Conservation (phyloP, 2,329 filamentous ascomycete species). For the Exophiala oligosperma region DNA sequence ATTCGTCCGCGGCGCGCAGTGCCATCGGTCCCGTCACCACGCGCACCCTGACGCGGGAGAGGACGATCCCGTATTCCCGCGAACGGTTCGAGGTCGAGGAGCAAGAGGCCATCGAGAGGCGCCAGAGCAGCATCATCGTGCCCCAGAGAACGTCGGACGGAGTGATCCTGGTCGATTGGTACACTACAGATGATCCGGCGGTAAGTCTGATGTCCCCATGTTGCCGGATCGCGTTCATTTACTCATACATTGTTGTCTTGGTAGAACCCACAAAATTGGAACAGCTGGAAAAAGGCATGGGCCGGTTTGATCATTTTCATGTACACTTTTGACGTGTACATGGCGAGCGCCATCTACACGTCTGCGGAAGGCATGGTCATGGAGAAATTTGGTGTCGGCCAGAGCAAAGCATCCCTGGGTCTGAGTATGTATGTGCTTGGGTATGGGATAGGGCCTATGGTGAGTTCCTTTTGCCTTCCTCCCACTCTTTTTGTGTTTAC, state of each 20-base stretch:
- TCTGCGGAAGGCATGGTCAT: slow-evolving; percentile 32
- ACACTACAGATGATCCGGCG: slow-evolving; percentile 53
- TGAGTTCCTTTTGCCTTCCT: slow-evolving; percentile 13
- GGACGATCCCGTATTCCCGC: slow-evolving; percentile 28
- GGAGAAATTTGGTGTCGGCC: slow-evolving; percentile 32
- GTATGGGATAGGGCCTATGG: slow-evolving; percentile 52
- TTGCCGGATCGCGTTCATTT: not conserved
- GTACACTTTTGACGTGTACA: slow-evolving; percentile 42
- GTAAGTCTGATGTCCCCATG: not conserved
- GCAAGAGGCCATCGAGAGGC: slow-evolving; percentile 31
- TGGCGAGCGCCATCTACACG: slow-evolving; percentile 36
- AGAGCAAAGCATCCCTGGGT: slow-evolving; percentile 33
- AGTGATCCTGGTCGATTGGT: slow-evolving; percentile 39
- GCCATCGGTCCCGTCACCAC: slow-evolving; percentile 16
- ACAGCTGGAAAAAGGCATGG: slow-evolving; percentile 32
- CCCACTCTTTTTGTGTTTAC: not conserved
- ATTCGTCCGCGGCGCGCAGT: slow-evolving; percentile 9
- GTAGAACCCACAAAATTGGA: slow-evolving; percentile 48
- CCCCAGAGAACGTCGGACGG: slow-evolving; percentile 38
- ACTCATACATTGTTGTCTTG: not conserved
- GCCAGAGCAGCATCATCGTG: slow-evolving; percentile 34
- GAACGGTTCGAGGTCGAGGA: slow-evolving; percentile 35
- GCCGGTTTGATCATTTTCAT: slow-evolving; percentile 20
- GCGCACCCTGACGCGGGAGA: slow-evolving; percentile 29
- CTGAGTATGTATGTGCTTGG: slow-evolving; percentile 38